These are phyloP conservation scores for Pestalotiopsis sp. DNA, from an alignment of 2,329 filamentous ascomycete species.

Conservation along the genomic window DNA sequence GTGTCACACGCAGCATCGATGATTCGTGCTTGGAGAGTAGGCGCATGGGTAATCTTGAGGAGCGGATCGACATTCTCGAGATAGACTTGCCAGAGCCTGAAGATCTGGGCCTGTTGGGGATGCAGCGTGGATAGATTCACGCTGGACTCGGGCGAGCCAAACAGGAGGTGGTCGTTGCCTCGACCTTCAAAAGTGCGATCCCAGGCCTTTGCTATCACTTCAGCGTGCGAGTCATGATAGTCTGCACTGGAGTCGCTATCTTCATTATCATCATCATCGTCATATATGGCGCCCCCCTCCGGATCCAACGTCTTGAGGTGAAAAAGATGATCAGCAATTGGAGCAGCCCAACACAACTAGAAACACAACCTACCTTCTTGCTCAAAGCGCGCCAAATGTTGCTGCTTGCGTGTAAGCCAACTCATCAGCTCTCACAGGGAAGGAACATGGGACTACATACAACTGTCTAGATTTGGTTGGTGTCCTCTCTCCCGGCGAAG, in stretches of 20 bases:
- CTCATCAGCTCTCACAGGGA: neutral
- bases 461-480: constrained; percentile 27
- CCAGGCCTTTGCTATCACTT: constrained; percentile 47
- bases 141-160: constrained; percentile 44
- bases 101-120: constrained; percentile 45
- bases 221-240: constrained; percentile 31
- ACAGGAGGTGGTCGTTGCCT: constrained; percentile 55
- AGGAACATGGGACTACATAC: constrained; percentile 20
- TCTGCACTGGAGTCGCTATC: constrained; percentile 34
- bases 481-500: constrained; percentile 17
- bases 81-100: constrained; percentile 59
- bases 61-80: constrained; percentile 61
- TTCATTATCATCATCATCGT: constrained; percentile 24
- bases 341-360: constrained; percentile 18
- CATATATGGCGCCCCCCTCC: constrained; percentile 14
- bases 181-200: constrained; percentile 37
- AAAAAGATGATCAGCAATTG: neutral
- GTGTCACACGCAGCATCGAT: constrained; percentile 51
- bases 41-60: constrained; percentile 60
- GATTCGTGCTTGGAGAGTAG: constrained; percentile 54
- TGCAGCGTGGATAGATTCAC: constrained; percentile 55
- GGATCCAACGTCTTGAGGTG: neutral
- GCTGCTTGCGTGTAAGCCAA: constrained; percentile 29
- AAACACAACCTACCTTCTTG: constrained; percentile 36
- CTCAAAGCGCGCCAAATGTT: constrained; percentile 49